Conservation (phyloP, 73 alveolate genomes). For the Paramecium pentaurelia region DNA sequence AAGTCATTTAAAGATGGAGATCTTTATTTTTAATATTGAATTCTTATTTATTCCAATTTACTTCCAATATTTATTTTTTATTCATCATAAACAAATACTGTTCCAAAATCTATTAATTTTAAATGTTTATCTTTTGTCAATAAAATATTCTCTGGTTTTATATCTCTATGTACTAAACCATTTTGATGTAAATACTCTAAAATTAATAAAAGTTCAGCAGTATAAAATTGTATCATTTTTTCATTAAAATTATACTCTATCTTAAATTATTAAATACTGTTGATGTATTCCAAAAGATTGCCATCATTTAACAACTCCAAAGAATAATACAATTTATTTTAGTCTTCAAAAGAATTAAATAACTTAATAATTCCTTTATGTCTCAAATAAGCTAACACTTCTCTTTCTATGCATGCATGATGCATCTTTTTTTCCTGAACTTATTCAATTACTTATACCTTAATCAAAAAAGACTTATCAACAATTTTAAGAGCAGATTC, state of each 20-base stretch:
- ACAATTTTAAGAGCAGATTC: background rate
- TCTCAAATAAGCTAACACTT: background rate
- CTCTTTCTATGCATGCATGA: background rate
- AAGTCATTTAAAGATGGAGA: background rate
- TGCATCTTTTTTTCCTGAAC: background rate
- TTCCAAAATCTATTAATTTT: conserved; percentile 29
- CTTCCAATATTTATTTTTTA: background rate
- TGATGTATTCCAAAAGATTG: background rate
- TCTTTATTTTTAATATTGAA: background rate
- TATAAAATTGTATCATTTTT: background rate
- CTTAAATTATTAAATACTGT: too few species aligned
- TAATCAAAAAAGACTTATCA: background rate
- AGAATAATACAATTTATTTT: background rate
- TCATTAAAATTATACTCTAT: background rate
- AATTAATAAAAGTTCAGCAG: conserved; percentile 20
- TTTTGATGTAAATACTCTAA: background rate
- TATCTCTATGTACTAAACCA: conserved; percentile 28
- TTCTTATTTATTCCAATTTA: background rate
- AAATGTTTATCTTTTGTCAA: conserved; percentile 15
- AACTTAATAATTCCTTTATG: background rate
- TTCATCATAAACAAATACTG: background rate
- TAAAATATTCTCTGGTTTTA: background rate
- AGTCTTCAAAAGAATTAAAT: background rate
- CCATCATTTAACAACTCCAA: background rate
- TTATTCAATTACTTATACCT: background rate